phyloP scores from a whole-genome alignment of 306 rosid species.

The Ormosia semicastrata region DNA sequence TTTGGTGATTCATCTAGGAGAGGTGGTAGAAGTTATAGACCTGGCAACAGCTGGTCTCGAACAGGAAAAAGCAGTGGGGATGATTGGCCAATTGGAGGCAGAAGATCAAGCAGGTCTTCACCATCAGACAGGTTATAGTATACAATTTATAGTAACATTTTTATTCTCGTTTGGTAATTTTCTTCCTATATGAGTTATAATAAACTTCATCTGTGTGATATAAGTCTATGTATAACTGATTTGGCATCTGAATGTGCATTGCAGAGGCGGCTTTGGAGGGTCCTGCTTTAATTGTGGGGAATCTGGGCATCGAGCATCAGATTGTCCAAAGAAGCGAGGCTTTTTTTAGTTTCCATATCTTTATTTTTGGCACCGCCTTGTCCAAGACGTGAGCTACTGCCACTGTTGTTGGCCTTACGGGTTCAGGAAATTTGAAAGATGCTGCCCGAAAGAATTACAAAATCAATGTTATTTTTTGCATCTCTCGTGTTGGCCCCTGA shows the following conservation, averaged over 20 bases:
- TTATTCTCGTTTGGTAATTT: neutral
- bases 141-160: constrained; percentile 5
- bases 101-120: constrained; percentile 70
- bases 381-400: constrained; percentile 34
- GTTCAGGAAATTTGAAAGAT: constrained; percentile 29
- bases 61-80: constrained; percentile 53
- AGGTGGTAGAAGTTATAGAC: constrained; percentile 50
- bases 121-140: constrained; percentile 61
- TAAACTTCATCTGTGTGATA: neutral
- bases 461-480: constrained; percentile 28
- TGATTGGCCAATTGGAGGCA: constrained; percentile 87
- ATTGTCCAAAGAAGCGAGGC: constrained; percentile 70
- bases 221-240: constrained; percentile 20
- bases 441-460: constrained; percentile 27
- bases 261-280: constrained; percentile 75
- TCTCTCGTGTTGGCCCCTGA: constrained; percentile 1
- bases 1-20: constrained; percentile 39
- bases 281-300: constrained; percentile 88
- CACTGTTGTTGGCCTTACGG: constrained; percentile 27
- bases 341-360: constrained; percentile 22
- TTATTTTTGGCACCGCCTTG: constrained; percentile 20
- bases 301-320: constrained; percentile 90
- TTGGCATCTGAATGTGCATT: constrained; percentile 29
- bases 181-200: constrained; percentile 7
- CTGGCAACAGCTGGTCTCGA: constrained; percentile 61